These are phyloP conservation scores for Blastobotrys malaysiensis DNA, from an alignment of 1,139 yeast species.

Conservation along the genomic window DNA sequence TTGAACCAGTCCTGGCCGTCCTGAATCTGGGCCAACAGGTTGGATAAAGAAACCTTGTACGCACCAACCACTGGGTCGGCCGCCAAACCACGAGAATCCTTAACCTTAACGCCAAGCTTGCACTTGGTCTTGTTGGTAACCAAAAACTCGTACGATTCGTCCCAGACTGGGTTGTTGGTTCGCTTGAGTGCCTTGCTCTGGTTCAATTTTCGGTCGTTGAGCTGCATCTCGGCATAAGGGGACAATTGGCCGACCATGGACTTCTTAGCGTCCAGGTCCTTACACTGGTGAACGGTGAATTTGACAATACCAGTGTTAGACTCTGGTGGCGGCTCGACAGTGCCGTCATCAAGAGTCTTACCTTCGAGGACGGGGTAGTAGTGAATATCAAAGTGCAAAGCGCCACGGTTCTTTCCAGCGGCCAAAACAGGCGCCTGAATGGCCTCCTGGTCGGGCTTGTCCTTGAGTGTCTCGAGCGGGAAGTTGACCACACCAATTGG, in stretches of 20 bases:
- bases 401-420: constrained; percentile 77
- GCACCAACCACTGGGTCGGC: constrained; percentile 56
- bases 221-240: constrained; percentile 64
- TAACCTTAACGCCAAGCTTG: constrained; percentile 59
- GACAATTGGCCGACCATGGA: constrained; percentile 65
- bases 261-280: constrained; percentile 56
- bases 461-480: constrained; percentile 61
- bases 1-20: constrained; percentile 75
- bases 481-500: constrained; percentile 71
- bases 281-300: constrained; percentile 65
- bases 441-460: constrained; percentile 48
- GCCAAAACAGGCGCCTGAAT: constrained; percentile 56
- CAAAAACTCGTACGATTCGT: constrained; percentile 60
- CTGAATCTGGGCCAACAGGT: constrained; percentile 69
- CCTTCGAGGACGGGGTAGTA: constrained; percentile 80
- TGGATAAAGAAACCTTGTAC: constrained; percentile 46
- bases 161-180: constrained; percentile 65
- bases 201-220: constrained; percentile 54
- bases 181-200: constrained; percentile 57
- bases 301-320: constrained; percentile 87
- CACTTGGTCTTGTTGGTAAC: constrained; percentile 68
- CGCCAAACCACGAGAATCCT: constrained; percentile 56
- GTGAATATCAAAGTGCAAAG: constrained; percentile 60
- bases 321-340: constrained; percentile 82
- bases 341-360: constrained; percentile 73